Percentiles rank a stretch among this genome's conserved stretches.
phyloP scores from a whole-genome alignment of 192 early-diverging fungal genomes.

The Paraglomus brasilianum region DNA sequence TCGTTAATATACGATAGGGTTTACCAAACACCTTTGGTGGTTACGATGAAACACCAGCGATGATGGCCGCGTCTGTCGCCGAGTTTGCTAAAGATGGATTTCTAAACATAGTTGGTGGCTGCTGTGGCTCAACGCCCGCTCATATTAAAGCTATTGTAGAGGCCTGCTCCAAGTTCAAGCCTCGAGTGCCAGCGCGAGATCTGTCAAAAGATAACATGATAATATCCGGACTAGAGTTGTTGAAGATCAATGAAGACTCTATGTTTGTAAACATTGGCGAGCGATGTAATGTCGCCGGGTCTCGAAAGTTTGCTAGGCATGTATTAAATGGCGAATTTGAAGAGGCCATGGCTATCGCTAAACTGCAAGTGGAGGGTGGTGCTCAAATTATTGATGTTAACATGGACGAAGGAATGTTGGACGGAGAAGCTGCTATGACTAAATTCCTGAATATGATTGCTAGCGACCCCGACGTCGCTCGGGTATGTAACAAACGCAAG shows the following conservation, averaged over 20 bases:
- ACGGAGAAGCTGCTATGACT: slow-evolving; percentile 91
- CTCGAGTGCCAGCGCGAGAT: slow-evolving; percentile 74
- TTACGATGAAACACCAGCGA: slow-evolving; percentile 86
- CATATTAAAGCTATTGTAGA: slow-evolving; percentile 88
- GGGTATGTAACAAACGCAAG: slow-evolving; percentile 29
- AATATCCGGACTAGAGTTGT: slow-evolving; percentile 84
- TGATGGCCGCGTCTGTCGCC: slow-evolving; percentile 83
- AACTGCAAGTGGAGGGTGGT: slow-evolving; percentile 91
- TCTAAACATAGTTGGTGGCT: slow-evolving; percentile 94
- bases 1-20: slow-evolving; percentile 48
- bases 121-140: slow-evolving; percentile 94
- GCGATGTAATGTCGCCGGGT: slow-evolving; percentile 96
- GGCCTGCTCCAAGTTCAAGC: slow-evolving; percentile 68
- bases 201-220: slow-evolving; percentile 68
- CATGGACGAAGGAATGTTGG: slow-evolving; percentile 96
- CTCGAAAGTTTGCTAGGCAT: slow-evolving; percentile 91
- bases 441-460: slow-evolving; percentile 91
- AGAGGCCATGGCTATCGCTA: slow-evolving; percentile 90
- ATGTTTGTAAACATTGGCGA: slow-evolving; percentile 96
- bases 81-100: slow-evolving; percentile 91
- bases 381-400: slow-evolving; percentile 95
- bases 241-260: slow-evolving; percentile 75
- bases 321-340: slow-evolving; percentile 91
- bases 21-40: slow-evolving; percentile 97
- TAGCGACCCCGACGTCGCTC: slow-evolving; percentile 90